phyloP scores from a whole-genome alignment of 2,329 filamentous ascomycete species.

The Colletotrichum lentis region DNA sequence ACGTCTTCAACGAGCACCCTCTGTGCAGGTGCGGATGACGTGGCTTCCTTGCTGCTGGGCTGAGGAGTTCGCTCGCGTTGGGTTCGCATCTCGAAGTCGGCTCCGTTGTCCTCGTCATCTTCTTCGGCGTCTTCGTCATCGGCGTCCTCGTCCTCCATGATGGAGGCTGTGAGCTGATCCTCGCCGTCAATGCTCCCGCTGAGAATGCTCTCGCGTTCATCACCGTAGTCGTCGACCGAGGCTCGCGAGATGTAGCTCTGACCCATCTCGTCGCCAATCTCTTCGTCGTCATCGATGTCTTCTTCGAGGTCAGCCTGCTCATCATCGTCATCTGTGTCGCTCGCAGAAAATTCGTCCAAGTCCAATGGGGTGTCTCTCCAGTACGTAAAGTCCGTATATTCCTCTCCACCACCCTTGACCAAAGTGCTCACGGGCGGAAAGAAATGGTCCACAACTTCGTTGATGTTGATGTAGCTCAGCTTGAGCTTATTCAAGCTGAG shows the following conservation, averaged over 20 bases:
- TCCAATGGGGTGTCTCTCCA: slow-evolving; percentile 89
- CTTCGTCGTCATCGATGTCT: slow-evolving; percentile 60
- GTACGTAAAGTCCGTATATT: slow-evolving; percentile 97
- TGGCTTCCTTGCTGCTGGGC: slow-evolving; percentile 26
- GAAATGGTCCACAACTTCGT: slow-evolving; percentile 96
- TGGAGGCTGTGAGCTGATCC: slow-evolving; percentile 52
- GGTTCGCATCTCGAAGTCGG: slow-evolving; percentile 46
- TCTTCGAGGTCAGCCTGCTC: slow-evolving; percentile 57
- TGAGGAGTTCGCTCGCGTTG: slow-evolving; percentile 34
- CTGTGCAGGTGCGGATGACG: slow-evolving; percentile 38
- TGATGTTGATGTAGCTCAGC: slow-evolving; percentile 96
- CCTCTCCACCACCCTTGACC: slow-evolving; percentile 87
- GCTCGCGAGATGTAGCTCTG: slow-evolving; percentile 65
- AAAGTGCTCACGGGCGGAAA: slow-evolving; percentile 91
- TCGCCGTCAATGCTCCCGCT: slow-evolving; percentile 56
- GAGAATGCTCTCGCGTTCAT: slow-evolving; percentile 53
- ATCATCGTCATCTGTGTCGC: slow-evolving; percentile 70
- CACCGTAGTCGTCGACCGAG: slow-evolving; percentile 57
- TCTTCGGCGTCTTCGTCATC: slow-evolving; percentile 48
- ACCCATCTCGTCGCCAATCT: slow-evolving; percentile 54
- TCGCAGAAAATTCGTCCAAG: slow-evolving; percentile 87
- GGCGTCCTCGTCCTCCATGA: slow-evolving; percentile 50
- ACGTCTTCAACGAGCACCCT: slow-evolving; percentile 54
- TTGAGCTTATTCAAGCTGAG: slow-evolving; percentile 93
- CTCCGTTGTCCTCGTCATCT: slow-evolving; percentile 50